Percentiles rank a stretch among this genome's conserved stretches.
phyloP scores from a whole-genome alignment of 108 stramenopile species.

The Skeletonema potamos region DNA sequence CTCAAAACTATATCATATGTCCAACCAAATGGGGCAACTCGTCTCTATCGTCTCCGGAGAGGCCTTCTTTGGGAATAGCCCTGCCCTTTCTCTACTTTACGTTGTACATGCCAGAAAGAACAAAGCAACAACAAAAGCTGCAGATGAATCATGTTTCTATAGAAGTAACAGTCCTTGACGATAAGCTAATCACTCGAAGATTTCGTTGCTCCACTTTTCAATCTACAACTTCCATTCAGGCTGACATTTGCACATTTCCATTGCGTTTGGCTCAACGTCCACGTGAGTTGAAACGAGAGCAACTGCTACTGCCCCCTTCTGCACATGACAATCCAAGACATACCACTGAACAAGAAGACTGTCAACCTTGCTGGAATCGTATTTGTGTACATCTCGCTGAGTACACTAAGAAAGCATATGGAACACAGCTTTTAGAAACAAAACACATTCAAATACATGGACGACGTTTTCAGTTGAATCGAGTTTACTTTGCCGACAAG shows the following conservation, averaged over 20 bases:
- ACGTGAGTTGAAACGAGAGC: conserved; percentile 2
- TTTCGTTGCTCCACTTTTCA: conserved; percentile 23
- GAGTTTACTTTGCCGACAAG: conserved; percentile 25
- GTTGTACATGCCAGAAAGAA: neutral
- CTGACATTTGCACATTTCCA: conserved; percentile 21
- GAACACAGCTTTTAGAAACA: conserved; percentile 11
- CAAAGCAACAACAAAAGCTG: neutral
- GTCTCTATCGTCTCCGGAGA: neutral
- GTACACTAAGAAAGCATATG: conserved; percentile 11
- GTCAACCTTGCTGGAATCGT: conserved; percentile 27
- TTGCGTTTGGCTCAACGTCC: conserved; percentile 14
- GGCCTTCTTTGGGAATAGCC: conserved; percentile 19
- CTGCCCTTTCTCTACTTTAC: conserved; percentile 16
- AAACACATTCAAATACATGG: conserved; percentile 8
- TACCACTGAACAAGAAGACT: neutral
- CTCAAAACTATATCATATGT: conserved; percentile 18
- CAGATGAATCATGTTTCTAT: conserved; percentile 5
- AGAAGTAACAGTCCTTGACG: conserved; percentile 22
- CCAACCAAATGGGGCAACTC: neutral
- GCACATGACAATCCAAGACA: neutral
- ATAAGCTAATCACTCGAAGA: conserved; percentile 14
- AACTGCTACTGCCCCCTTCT: conserved; percentile 2
- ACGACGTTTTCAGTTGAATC: conserved; percentile 13
- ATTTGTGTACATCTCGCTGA: conserved; percentile 5
- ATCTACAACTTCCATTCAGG: conserved; percentile 8